Evolutionary conservation across 768 basidiomycete species (phyloP).

Genomic region (Exidia glandulosa): DNA sequence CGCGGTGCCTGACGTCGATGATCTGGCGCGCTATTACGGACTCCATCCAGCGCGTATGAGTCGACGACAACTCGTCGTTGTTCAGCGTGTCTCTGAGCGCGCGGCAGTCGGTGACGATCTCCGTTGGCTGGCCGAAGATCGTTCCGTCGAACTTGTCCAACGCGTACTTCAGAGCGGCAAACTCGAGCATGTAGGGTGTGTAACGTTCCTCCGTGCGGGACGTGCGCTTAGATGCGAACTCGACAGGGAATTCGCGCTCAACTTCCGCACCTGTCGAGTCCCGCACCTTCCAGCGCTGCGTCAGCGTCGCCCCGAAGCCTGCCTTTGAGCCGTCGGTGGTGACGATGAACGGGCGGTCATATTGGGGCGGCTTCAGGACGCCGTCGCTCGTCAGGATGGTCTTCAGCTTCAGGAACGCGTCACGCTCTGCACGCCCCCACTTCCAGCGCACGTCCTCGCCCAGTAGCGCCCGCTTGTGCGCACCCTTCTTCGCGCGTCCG

Average conservation of each 20-base stretch:
- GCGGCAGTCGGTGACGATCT: constrained; percentile 27
- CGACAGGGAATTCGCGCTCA: constrained; percentile 18
- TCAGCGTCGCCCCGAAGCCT: constrained; percentile 22
- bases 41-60: constrained; percentile 26
- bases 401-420: constrained; percentile 23
- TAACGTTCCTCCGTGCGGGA: constrained; percentile 21
- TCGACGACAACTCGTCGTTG: constrained; percentile 16
- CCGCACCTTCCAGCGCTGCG: constrained; percentile 13
- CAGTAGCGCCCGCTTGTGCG: constrained; percentile 16
- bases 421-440: constrained; percentile 10
- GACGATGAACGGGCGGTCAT: constrained; percentile 23
- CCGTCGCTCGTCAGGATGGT: constrained; percentile 20
- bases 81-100: constrained; percentile 22
- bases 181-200: constrained; percentile 24
- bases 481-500: constrained; percentile 11
- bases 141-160: constrained; percentile 16
- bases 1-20: constrained; percentile 11
- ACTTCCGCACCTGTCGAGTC: constrained; percentile 13
- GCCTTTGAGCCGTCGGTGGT: constrained; percentile 23
- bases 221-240: constrained; percentile 24
- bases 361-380: constrained; percentile 19
- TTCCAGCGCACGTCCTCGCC: constrained; percentile 9
- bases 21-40: constrained; percentile 19
- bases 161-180: constrained; percentile 24
- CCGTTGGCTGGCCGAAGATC: constrained; percentile 7